Conservation (phyloP, 768 basidiomycete species). For the Phanerochaete carnosa region DNA sequence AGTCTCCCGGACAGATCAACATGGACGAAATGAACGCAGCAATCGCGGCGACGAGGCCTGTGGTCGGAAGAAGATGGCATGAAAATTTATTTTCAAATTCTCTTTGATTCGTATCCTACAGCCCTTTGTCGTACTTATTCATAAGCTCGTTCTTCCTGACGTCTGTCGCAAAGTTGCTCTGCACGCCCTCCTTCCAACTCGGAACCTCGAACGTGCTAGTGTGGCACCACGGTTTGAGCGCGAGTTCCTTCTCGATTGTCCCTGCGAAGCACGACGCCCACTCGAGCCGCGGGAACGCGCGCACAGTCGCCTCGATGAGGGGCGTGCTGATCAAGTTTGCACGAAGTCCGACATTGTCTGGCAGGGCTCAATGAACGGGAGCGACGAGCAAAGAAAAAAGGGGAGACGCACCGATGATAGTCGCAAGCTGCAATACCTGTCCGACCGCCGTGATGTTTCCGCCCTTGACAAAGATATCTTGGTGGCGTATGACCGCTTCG, state of each 20-base stretch:
- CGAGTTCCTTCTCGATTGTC: constrained; percentile 42
- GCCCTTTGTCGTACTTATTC: constrained; percentile 17
- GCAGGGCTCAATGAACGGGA: neutral
- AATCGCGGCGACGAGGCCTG: too few relatives aligned
- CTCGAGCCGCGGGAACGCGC: constrained; percentile 39
- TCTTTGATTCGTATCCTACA: neutral
- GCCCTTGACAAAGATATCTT: constrained; percentile 32
- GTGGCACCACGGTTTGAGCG: constrained; percentile 49
- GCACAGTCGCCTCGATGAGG: constrained; percentile 39
- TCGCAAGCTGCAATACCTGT: constrained; percentile 47
- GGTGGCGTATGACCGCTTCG: constrained; percentile 38
- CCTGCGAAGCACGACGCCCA: constrained; percentile 43
- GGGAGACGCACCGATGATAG: constrained; percentile 37
- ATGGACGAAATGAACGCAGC: too few relatives aligned
- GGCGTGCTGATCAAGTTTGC: constrained; percentile 40
- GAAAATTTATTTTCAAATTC: too few relatives aligned
- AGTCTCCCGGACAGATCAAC: too few relatives aligned
- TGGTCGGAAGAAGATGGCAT: too few relatives aligned
- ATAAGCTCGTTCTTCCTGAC: constrained; percentile 42
- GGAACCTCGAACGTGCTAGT: constrained; percentile 45
- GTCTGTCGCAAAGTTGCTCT: constrained; percentile 45
- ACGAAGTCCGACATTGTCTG: constrained; percentile 42
- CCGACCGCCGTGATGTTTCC: constrained; percentile 51
- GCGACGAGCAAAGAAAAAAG: neutral
- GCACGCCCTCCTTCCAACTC: constrained; percentile 39